Evolutionary conservation across 495 filamentous ascomycete genomes (phyloP), one percentile per base, ranked within the genome.

Genomic region (Aspergillus nidulans): DNA sequence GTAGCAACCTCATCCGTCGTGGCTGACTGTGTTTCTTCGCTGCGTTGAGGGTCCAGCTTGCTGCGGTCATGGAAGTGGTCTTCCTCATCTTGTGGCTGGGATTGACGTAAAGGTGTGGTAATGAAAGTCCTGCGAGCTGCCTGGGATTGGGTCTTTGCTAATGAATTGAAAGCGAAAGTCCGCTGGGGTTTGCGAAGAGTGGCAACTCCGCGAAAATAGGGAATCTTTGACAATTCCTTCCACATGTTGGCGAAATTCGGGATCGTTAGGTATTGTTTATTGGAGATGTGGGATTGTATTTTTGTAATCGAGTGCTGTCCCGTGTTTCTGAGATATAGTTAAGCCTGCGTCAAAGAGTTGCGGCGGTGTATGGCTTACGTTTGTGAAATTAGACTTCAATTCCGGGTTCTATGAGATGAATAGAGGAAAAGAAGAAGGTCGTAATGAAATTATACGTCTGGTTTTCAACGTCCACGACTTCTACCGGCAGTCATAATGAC

Each of bases 11-110:
- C 73, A 57, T 79, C 69, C 53, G 87, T 83, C 7, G 78, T 81
- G 4, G 79, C 84, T 26, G 75, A 76, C 60, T 86, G 81, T 32
- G 71, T 75, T 59, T 77, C 80, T 59, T 89, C 85, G 23, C 73
- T 77, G 9, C 75, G 64, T 49, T 79, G 67, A 0, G 82, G 77
- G 34, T 81, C 73, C 24, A 88, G 70, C 19, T 60, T 61, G 56
- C 78, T 75, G 41, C 82, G 83, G 61, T 85, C 79, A 57, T 78
- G 70, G 51, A 74, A 71, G 57, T 81, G 76, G 12, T 65, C 56
- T 38, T 64, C 54, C 38, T 52, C 21, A 5, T 66, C 63, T 32
- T 64, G 62, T 3, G 47, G 36, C 16, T 65, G 55, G 4, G 62
- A 47, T 30, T 32, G 52, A 1, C 49, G 48, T 12, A 12, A 7